Percentiles rank a stretch among this genome's conserved stretches.
Evolutionary conservation across 208 protist species (phyloP).

Genomic region (Leishmania martiniquensis): DNA sequence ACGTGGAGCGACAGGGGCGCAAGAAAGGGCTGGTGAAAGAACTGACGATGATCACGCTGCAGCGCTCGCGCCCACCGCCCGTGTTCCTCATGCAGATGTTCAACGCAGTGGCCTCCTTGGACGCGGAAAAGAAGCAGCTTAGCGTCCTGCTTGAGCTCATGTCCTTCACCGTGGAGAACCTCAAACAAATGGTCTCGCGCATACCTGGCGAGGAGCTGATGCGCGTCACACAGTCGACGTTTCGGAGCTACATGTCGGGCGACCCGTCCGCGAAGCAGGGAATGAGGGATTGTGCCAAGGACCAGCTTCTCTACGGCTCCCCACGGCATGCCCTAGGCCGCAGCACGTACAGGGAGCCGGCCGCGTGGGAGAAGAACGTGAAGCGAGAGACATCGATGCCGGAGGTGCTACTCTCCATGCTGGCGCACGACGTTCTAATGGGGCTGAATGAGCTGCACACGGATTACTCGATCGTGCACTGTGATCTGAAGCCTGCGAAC

Average conservation of each 20-base stretch:
- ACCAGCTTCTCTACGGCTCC: slow-evolving; percentile 50
- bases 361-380: slow-evolving; percentile 86
- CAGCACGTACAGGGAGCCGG: slow-evolving; percentile 55
- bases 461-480: slow-evolving; percentile 93
- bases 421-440: slow-evolving; percentile 95
- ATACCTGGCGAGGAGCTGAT: slow-evolving; percentile 69
- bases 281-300: slow-evolving; percentile 40
- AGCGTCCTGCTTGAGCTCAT: slow-evolving; percentile 89
- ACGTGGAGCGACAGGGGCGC: slow-evolving; percentile 78
- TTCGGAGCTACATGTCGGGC: slow-evolving; percentile 55
- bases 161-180: slow-evolving; percentile 78
- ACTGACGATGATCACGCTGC: slow-evolving; percentile 83
- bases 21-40: slow-evolving; percentile 89
- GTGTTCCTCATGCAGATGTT: slow-evolving; percentile 84
- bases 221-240: slow-evolving; percentile 71
- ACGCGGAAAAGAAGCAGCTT: slow-evolving; percentile 64
- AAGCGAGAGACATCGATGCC: slow-evolving; percentile 98
- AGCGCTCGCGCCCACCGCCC: slow-evolving; percentile 43
- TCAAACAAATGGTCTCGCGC: slow-evolving; percentile 79
- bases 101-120: slow-evolving; percentile 71
- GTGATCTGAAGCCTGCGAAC: slow-evolving; percentile 98
- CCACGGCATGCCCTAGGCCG: slow-evolving; percentile 67
- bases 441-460: slow-evolving; percentile 89
- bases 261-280: slow-evolving; percentile 18
- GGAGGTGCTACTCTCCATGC: slow-evolving; percentile 99